Conservation (phyloP, 2,329 filamentous ascomycete genomes). For the Sclerotinia glacialis region DNA sequence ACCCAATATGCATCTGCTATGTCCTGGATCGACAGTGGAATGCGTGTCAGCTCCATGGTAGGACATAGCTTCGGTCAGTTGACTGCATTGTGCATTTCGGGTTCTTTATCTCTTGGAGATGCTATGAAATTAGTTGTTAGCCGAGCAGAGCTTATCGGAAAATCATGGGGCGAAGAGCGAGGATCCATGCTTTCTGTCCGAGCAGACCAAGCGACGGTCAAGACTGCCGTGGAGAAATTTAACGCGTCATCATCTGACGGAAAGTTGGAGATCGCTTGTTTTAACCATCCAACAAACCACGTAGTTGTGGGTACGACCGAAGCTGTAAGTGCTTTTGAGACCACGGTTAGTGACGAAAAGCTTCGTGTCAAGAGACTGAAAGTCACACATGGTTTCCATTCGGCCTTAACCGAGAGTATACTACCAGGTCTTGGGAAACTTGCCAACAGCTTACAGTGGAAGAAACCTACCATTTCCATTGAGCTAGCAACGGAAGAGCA, state of each 20-base stretch:
- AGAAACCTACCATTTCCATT: conserved; percentile 25
- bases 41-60: conserved; percentile 23
- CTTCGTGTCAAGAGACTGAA: conserved; percentile 29
- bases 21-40: conserved; percentile 27
- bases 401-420: conserved; percentile 35
- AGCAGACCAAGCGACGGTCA: conserved; percentile 15
- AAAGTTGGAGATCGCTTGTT: conserved; percentile 38
- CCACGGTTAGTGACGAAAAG: conserved; percentile 26
- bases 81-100: conserved; percentile 40
- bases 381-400: conserved; percentile 39
- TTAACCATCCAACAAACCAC: conserved; percentile 38
- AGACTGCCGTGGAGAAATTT: conserved; percentile 3
- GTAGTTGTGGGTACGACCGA: conserved; percentile 38
- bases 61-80: conserved; percentile 45
- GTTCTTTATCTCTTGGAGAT: conserved; percentile 40
- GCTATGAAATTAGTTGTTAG: conserved; percentile 38
- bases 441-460: conserved; percentile 33
- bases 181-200: conserved; percentile 42
- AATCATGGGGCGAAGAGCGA: conserved; percentile 40
- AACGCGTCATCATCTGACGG: no score
- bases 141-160: conserved; percentile 39
- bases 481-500: background rate
- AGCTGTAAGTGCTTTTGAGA: conserved; percentile 21
- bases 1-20: conserved; percentile 28
- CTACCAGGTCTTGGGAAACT: conserved; percentile 24